A percentile compares a stretch with the other conserved stretches of the same genome.
Conservation (phyloP, 371 early-diverging fungal species). For the Syncephalastrum racemosum region DNA sequence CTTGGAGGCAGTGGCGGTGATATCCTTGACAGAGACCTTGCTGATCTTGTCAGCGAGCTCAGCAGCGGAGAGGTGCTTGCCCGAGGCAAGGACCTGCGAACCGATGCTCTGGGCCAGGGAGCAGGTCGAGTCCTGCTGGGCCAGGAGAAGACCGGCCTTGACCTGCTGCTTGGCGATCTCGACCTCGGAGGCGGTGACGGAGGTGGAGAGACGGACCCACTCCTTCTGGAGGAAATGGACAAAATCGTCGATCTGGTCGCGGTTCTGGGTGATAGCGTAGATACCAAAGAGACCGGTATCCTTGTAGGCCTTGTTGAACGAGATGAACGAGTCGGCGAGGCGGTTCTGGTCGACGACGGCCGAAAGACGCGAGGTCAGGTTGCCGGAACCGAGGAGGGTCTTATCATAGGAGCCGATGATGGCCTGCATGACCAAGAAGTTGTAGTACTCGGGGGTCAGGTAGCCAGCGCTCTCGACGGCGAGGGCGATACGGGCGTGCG, state of each 20-base stretch:
- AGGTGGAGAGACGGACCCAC: slow-evolving; percentile 85
- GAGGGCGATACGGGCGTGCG: slow-evolving; percentile 89
- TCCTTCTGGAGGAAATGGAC: slow-evolving; percentile 86
- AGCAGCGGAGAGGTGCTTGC: slow-evolving; percentile 80
- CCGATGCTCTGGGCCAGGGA: slow-evolving; percentile 93
- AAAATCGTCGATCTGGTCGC: slow-evolving; percentile 78
- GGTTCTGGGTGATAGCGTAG: slow-evolving; percentile 82
- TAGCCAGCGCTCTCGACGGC: slow-evolving; percentile 92
- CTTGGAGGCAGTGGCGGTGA: slow-evolving; percentile 80
- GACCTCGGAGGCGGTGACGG: slow-evolving; percentile 85
- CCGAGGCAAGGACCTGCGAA: slow-evolving; percentile 86
- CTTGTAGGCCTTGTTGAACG: slow-evolving; percentile 94
- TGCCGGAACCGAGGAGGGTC: slow-evolving; percentile 77
- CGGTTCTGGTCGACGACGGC: slow-evolving; percentile 73
- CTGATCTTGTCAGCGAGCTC: slow-evolving; percentile 83
- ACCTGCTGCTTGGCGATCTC: slow-evolving; percentile 95
- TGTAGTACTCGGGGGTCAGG: slow-evolving; percentile 89
- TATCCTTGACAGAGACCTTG: slow-evolving; percentile 76
- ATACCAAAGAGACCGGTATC: slow-evolving; percentile 95
- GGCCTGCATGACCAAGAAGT: slow-evolving; percentile 86
- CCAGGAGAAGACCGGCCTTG: slow-evolving; percentile 76
- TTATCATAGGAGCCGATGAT: slow-evolving; percentile 93
- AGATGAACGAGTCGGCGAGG: slow-evolving; percentile 91
- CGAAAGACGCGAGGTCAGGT: slow-evolving; percentile 83
- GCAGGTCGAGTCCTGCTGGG: slow-evolving; percentile 84